Base-by-base conservation (phyloP, 2,329 filamentous ascomycete species). In the Ophiostoma himal-ulmi region DNA sequence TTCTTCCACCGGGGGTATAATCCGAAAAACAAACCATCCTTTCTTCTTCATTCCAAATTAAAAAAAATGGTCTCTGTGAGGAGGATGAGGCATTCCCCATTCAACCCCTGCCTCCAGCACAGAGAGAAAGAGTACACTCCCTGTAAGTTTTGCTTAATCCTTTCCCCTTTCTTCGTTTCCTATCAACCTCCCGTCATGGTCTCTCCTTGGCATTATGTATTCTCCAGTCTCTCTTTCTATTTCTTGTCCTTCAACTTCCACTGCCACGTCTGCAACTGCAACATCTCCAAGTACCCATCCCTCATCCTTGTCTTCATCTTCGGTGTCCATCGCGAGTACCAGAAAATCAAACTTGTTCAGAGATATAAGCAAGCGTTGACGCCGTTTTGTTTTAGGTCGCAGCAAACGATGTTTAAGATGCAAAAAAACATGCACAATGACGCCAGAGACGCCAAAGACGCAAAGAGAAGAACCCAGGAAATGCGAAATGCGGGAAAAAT, bases 301-400 rank as follows among this genome's bases (percentile, higher is more conserved):
- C 69, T 70, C 70, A 44, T 71, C 68, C 8, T 70, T 67, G 68
- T 72, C 65, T 68, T 71, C 71, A 70, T 69, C 70, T 73, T 72
- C 67, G 70, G 70, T 74, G 30, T 73, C 74, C 73, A 69, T 75
- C 71, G 71, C 74, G 44, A n/a, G 73, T 73, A 74, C 74, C 74
- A 75, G 73, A 75, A 76, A 75, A 74, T 73, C 74, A 76, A 75
- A 72, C 70, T 41, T 67, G 22, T 74, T 71, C 68, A 71, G 73
- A 73, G 73, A 74, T 69, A 73, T 74, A 74, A 73, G 73, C 72
- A 75, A 75, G 73, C 74, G 73, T 74, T 75, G 75, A 76, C 76
- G 75, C 76, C 75, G 71, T 74, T 70, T 73, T 69, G 67, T 62
- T 67, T 72, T 67, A 26, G 67, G 70, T 48, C 68, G 68, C 60